Conservation (phyloP, 805 yeast genomes). For the Candida chilensis region DNA sequence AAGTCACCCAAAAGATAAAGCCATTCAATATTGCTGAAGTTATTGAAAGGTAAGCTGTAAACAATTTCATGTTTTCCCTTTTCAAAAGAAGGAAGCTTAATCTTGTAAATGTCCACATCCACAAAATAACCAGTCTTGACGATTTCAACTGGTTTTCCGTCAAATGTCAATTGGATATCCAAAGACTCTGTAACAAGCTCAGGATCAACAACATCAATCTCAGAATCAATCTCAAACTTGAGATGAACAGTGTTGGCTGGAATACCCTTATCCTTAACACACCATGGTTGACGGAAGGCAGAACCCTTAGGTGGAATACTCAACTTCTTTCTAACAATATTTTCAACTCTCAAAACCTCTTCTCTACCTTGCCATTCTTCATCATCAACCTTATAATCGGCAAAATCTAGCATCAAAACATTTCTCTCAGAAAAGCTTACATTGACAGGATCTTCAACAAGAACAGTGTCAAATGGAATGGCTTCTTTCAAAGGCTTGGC, state of each 20-base stretch:
- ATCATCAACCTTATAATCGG: conserved; percentile 3
- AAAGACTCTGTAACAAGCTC: conserved; percentile 1
- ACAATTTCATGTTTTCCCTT: conserved; percentile 4
- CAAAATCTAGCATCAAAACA: conserved; percentile 4
- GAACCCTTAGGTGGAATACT: conserved; percentile 1
- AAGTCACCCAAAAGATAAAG: conserved; percentile 5
- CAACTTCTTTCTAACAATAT: conserved; percentile 1
- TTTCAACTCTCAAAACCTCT: conserved; percentile 4
- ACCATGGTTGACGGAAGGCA: conserved; percentile 4
- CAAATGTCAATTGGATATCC: too few relatives aligned
- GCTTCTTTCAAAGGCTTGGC: neutral
- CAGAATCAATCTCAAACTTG: conserved; percentile 1
- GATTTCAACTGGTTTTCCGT: too few relatives aligned
- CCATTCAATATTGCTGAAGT: conserved; percentile 4
- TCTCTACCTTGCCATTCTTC: conserved; percentile 4
- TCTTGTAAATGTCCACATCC: conserved; percentile 2
- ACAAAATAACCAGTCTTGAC: neutral
- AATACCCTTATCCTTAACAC: conserved; percentile 2
- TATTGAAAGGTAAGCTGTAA: conserved; percentile 4
- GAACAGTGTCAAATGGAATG: neutral
- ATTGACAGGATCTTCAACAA: too few relatives aligned
- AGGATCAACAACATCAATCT: conserved; percentile 1
- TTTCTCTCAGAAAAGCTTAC: conserved; percentile 5
- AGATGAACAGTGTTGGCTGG: conserved; percentile 2
- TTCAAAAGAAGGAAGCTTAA: conserved; percentile 4